Evolutionary conservation across 495 filamentous ascomycete species (phyloP).

Genomic region (Articulospora tetracladia): DNA sequence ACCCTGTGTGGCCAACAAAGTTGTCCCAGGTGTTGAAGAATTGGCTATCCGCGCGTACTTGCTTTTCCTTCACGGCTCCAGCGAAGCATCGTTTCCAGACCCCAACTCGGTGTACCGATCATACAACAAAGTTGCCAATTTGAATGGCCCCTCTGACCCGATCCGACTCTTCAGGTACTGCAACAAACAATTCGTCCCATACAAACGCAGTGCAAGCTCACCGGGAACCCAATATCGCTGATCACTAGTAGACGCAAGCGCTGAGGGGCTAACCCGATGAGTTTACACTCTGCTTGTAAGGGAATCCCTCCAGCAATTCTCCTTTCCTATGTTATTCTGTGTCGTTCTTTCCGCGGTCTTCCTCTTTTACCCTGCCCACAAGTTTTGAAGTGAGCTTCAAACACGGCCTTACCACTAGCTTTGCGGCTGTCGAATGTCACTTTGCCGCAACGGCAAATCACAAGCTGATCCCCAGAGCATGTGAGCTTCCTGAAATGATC

Average conservation of each 20-base stretch:
- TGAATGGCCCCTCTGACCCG: neutral
- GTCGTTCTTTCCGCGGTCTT: slow-evolving; percentile 8
- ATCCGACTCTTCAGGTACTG: neutral
- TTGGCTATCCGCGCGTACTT: slow-evolving; percentile 7
- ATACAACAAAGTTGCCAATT: slow-evolving; percentile 15
- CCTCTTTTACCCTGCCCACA: slow-evolving; percentile 4
- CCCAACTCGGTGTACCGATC: slow-evolving; percentile 4
- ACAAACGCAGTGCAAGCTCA: neutral
- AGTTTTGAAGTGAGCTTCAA: slow-evolving; percentile 7
- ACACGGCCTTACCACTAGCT: neutral
- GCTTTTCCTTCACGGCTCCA: slow-evolving; percentile 12
- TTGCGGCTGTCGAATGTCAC: neutral
- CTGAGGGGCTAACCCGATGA: neutral
- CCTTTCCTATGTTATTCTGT: slow-evolving; percentile 6
- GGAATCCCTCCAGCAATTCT: slow-evolving; percentile 3
- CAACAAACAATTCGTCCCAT: slow-evolving; percentile 5
- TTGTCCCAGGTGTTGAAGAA: slow-evolving; percentile 9
- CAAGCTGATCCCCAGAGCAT: neutral
- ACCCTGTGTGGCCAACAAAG: neutral
- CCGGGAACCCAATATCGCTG: slow-evolving; percentile 1
- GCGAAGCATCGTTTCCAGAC: slow-evolving; percentile 10
- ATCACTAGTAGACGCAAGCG: slow-evolving; percentile 8
- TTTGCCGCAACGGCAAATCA: slow-evolving; percentile 2
- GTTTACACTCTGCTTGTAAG: neutral
- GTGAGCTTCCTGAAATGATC: slow-evolving; percentile 1